Evolutionary conservation across 2,329 filamentous ascomycete genomes (phyloP).

Genomic region (Talaromyces albobiverticillius): DNA sequence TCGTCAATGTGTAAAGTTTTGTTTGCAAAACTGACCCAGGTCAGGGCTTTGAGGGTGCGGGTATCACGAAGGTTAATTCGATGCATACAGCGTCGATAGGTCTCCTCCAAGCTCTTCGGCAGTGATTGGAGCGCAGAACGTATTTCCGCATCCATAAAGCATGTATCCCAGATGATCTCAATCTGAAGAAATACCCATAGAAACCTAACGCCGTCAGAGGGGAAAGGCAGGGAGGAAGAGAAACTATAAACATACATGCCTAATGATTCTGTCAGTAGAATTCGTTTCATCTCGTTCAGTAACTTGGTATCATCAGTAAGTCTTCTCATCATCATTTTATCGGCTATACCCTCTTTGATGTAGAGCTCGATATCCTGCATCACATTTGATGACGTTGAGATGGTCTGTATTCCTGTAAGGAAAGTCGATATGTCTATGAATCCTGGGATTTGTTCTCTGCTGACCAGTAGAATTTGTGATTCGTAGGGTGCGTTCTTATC

Average conservation of each 20-base stretch:
- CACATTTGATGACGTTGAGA: slow-evolving; percentile 19
- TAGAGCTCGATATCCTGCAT: slow-evolving; percentile 19
- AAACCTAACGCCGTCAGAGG: slow-evolving; percentile 18
- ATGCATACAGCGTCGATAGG: slow-evolving; percentile 18
- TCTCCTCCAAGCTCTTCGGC: slow-evolving; percentile 21
- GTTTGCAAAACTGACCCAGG: slow-evolving; percentile 23
- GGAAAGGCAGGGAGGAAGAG: neutral
- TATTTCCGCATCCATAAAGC: slow-evolving; percentile 20
- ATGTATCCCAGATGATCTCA: slow-evolving; percentile 23
- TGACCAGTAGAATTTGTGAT: slow-evolving; percentile 18
- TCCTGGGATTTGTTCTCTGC: slow-evolving; percentile 21
- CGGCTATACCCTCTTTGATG: slow-evolving; percentile 18
- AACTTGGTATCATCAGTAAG: slow-evolving; percentile 17
- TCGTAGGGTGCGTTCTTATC: neutral
- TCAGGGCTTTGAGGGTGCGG: slow-evolving; percentile 16
- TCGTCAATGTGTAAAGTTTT: slow-evolving; percentile 22
- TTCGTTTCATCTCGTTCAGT: slow-evolving; percentile 5
- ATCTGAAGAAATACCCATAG: slow-evolving; percentile 23
- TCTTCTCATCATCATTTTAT: slow-evolving; percentile 18
- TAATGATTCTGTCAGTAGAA: slow-evolving; percentile 6
- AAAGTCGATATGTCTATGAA: slow-evolving; percentile 17
- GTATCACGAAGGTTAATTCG: slow-evolving; percentile 13
- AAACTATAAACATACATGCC: slow-evolving; percentile 6
- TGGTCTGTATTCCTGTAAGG: slow-evolving; percentile 16
- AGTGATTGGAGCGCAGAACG: slow-evolving; percentile 14